Base-by-base conservation (phyloP, 257 asterid genomes). In the Salvia hispanica region DNA sequence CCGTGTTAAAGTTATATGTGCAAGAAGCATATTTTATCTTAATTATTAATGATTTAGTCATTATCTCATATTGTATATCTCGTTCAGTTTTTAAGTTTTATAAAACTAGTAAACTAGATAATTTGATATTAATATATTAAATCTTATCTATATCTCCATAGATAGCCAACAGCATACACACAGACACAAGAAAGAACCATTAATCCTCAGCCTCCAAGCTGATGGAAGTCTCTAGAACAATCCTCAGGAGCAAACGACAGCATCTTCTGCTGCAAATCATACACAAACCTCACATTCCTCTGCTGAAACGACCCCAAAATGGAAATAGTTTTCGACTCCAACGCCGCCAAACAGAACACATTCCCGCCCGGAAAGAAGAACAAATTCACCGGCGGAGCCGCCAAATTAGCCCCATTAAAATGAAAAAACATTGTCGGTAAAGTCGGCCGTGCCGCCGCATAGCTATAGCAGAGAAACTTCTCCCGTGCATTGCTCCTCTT, bases 271-370 rank as follows among this genome's bases (percentile, higher is more conserved):
- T 25, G 31, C 36, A 66, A 15, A 39, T 66, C 62, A 53, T 16
- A 66, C 2, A 66, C 48, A 0, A 66, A 3, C 14, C 71, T 52
- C 43, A 66, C 62, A 39, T 66, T 66, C 52, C 18, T 55, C 71
- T 51, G 61, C 43, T 66, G 71, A 37, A 4, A 51, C 3, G 71
- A 61, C 16, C 71, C 62, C 62, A 66, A 25, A 15, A 39, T 39
- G 1, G 52, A 16, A 3, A 25, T 3, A 2, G 21, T 36, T 11
- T 5, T 28, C n/a, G 50, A 11, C 62, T 54, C 62, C 34, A 37
- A 2, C 14, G 53, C 1, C 51, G 52, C 52, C 28, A 66, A 3
- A 42, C 71, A 66, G 5, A 66, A 52, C 15, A 40, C 25, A 5
- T 6, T 16, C 61, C n/a, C 34, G 7, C 0, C 3, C 8, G 6